Percentiles rank a stretch among this genome's conserved stretches.
Conservation (phyloP, 257 asterid genomes). For the Catharanthus roseus region DNA sequence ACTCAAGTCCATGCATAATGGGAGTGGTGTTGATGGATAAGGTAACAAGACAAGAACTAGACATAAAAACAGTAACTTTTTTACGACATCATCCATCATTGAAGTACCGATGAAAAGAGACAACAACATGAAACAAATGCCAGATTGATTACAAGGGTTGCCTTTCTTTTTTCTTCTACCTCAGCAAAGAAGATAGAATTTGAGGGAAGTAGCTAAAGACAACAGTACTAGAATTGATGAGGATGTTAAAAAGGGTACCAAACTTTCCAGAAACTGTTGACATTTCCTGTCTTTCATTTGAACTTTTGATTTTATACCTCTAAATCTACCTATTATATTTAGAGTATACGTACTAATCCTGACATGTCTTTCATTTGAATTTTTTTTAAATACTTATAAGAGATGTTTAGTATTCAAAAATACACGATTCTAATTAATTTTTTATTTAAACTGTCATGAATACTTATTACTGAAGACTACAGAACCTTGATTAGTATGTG, state of each 20-base stretch:
- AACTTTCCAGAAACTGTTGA: constrained; percentile 18
- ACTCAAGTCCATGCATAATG: constrained; percentile 72
- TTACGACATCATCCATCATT: constrained; percentile 43
- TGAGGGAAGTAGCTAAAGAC: too few species aligned
- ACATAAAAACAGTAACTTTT: constrained; percentile 24
- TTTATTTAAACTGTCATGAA: too few species aligned
- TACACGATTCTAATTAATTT: too few species aligned
- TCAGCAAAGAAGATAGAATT: constrained; percentile 14
- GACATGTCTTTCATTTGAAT: too few species aligned
- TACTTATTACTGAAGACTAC: too few species aligned
- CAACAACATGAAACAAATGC: constrained; percentile 10
- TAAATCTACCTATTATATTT: too few species aligned
- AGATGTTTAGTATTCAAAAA: too few species aligned
- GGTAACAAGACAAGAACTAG: constrained; percentile 47
- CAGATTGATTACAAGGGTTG: not conserved
- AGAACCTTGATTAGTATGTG: too few species aligned
- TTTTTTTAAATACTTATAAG: too few species aligned
- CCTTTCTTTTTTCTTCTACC: constrained; percentile 16
- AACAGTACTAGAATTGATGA: constrained; percentile 3
- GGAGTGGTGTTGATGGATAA: constrained; percentile 52
- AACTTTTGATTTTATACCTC: too few species aligned
- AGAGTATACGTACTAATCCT: too few species aligned
- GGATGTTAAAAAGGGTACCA: not conserved
- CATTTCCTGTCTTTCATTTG: not conserved
- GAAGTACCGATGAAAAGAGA: constrained; percentile 19